A percentile compares a stretch with the other conserved stretches of the same genome.
Evolutionary conservation across 495 filamentous ascomycete species (phyloP).

Genomic region (Penicillium desertorum): DNA sequence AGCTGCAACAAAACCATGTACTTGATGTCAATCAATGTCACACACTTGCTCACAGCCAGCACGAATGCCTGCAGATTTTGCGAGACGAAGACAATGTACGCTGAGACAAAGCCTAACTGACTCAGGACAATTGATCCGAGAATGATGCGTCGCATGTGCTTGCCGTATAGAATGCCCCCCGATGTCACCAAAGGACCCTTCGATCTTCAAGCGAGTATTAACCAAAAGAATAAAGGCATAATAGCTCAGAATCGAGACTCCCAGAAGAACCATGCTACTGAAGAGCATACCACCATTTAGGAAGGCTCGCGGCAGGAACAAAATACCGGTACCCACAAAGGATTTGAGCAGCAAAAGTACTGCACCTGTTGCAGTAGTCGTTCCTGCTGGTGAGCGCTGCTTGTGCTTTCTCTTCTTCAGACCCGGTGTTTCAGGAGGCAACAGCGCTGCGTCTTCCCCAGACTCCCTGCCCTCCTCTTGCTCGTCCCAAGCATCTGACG

Average conservation of each 20-base stretch:
- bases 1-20: slow-evolving; percentile 91
- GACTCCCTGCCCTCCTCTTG: slow-evolving; percentile 64
- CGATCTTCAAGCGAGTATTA: slow-evolving; percentile 76
- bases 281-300: slow-evolving; percentile 97
- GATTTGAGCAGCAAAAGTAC: slow-evolving; percentile 86
- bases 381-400: slow-evolving; percentile 66
- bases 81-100: slow-evolving; percentile 97
- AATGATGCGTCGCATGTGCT: slow-evolving; percentile 83
- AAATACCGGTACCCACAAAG: slow-evolving; percentile 95
- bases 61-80: slow-evolving; percentile 96
- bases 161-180: slow-evolving; percentile 89
- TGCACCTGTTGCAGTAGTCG: slow-evolving; percentile 69
- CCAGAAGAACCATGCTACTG: slow-evolving; percentile 83
- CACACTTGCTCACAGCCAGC: slow-evolving; percentile 76
- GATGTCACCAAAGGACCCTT: slow-evolving; percentile 94
- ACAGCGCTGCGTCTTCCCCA: slow-evolving; percentile 77
- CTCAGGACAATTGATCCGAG: slow-evolving; percentile 87
- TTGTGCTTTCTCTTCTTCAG: slow-evolving; percentile 70
- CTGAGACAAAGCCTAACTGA: slow-evolving; percentile 91
- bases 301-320: slow-evolving; percentile 91
- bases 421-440: slow-evolving; percentile 63
- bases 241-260: slow-evolving; percentile 81
- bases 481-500: slow-evolving; percentile 61
- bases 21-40: slow-evolving; percentile 76
- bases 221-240: slow-evolving; percentile 96